Base-by-base conservation (phyloP, 345 rosid genomes). In the Psidium guajava region DNA sequence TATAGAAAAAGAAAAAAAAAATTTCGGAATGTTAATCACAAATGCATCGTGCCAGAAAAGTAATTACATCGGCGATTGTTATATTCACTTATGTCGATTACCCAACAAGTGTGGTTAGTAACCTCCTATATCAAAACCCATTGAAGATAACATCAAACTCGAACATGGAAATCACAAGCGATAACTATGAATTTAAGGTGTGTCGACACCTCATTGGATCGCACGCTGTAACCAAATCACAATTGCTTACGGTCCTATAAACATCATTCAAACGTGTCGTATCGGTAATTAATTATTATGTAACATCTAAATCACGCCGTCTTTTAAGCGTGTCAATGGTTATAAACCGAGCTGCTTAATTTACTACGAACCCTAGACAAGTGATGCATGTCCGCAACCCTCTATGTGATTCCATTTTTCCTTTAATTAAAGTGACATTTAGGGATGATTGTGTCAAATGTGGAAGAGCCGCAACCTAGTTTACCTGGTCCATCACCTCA, bases 131-230 rank as follows among this genome's bases (percentile, higher is more conserved):
- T 11, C 3, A 1, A 32, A 64, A 8, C 44, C 44, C 11, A 32
- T 64, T 3, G 9, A 32, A 64, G 77, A 64, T 32, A 64, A 32
- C 44, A 64, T 64, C 47, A 64, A 64, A 64, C 77, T 64, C 3
- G 13, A 22, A 36, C 13, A 32, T 0, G 12, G 20, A 69, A 69
- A 5, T 0, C 13, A 20, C 9, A 36, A 2, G 24, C 1, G 47
- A 69, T 8, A 8, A 36, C 10, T 2, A 32, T 0, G 1, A 4
- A 69, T 18, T 69, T 69, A 69, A 32, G 42, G 24, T 9, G 18
- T 6, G 1, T 8, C 0, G 6, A 32, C 3, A 36, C 4, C 77
- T 69, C 24, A 36, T 69, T 69, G 10, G 47, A 69, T 69, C 44
- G 0, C 13, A 2, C 8, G 25, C 25, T 12, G 1, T 18, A 18